These are phyloP conservation scores for Inga leiocalycina DNA, from an alignment of 306 rosid genomes.

Conservation along the genomic window DNA sequence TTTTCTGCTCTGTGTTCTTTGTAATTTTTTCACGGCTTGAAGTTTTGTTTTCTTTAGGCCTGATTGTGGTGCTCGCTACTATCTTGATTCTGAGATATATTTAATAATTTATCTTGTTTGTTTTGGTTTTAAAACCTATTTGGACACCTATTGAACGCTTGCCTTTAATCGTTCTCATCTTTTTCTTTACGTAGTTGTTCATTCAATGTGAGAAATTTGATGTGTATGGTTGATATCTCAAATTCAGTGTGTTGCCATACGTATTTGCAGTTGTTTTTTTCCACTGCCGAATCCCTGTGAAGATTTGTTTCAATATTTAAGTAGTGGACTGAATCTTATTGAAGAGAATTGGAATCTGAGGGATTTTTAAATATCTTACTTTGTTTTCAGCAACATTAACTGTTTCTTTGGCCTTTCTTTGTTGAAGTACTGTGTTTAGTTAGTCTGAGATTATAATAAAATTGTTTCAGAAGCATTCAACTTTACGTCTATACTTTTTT, in stretches of 20 bases:
- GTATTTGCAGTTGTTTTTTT: background rate
- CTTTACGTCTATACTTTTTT: too few species aligned
- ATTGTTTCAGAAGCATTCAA: background rate
- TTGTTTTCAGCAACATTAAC: background rate
- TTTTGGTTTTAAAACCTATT: background rate
- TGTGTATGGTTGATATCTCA: background rate
- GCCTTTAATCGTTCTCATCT: background rate
- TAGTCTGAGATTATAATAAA: background rate
- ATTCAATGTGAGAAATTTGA: background rate
- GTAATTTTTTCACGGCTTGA: too few species aligned
- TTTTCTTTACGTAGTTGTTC: background rate
- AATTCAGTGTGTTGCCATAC: background rate
- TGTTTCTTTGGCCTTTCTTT: background rate
- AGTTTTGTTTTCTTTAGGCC: too few species aligned
- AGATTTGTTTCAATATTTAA: constrained; percentile 34
- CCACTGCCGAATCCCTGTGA: constrained; percentile 38
- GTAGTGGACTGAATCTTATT: constrained; percentile 67
- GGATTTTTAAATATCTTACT: constrained; percentile 28
- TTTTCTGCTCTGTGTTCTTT: too few species aligned
- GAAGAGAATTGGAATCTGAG: constrained; percentile 54
- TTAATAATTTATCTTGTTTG: background rate
- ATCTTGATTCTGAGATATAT: too few species aligned
- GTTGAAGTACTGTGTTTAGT: background rate
- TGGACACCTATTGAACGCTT: background rate
- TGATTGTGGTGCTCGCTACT: too few species aligned